Evolutionary conservation across 257 asterid genomes (phyloP).

Genomic region (Striga asiatica): DNA sequence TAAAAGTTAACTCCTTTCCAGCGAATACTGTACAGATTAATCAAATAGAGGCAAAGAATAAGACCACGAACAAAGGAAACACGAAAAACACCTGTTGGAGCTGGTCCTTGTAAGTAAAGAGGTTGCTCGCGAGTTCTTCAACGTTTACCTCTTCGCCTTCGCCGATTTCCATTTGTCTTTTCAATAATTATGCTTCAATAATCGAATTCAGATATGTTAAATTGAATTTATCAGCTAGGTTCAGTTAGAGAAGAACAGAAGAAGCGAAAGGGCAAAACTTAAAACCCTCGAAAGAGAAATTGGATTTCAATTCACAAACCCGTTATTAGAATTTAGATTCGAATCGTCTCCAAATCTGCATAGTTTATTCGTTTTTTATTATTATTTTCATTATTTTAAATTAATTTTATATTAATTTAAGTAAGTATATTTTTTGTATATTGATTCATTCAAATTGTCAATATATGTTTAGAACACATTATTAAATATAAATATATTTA

Average conservation of each 20-base stretch:
- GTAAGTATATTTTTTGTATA: no score
- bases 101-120: constrained; percentile 81
- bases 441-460: no score
- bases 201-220: neutral
- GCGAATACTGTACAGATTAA: neutral
- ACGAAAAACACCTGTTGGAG: constrained; percentile 60
- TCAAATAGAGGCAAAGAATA: neutral
- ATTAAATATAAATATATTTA: no score
- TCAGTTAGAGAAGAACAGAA: neutral
- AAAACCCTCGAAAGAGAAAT: constrained; percentile 16
- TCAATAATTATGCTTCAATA: neutral
- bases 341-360: no score
- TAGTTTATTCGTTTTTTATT: no score
- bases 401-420: no score
- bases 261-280: neutral
- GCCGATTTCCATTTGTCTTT: constrained; percentile 24
- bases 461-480: no score
- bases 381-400: no score
- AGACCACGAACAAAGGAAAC: neutral
- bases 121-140: constrained; percentile 77
- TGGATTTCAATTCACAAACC: neutral
- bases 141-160: constrained; percentile 78
- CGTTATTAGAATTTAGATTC: no score
- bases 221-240: neutral
- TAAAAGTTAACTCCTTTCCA: neutral